Percentiles rank a stretch among this genome's conserved stretches.
phyloP scores from a whole-genome alignment of 306 rosid species.

The Fragaria nilgerrensis region DNA sequence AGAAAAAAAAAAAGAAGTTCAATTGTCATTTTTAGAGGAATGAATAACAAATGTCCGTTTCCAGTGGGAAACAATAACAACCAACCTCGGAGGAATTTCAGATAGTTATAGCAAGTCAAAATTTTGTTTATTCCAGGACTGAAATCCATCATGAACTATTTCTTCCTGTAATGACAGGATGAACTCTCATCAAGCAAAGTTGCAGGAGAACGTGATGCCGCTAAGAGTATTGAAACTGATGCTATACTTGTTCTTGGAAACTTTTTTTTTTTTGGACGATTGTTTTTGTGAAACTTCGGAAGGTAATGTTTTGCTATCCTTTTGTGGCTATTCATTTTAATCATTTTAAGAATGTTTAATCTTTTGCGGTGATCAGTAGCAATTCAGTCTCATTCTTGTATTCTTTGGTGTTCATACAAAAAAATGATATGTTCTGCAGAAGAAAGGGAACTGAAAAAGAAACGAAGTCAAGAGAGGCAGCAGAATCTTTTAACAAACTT shows the following conservation, averaged over 20 bases:
- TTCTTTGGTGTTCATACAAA: slow-evolving; percentile 5
- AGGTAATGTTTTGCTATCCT: slow-evolving; percentile 34
- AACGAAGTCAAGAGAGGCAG: slow-evolving; percentile 47
- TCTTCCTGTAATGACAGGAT: slow-evolving; percentile 51
- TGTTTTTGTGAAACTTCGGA: slow-evolving; percentile 56
- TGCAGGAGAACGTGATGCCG: slow-evolving; percentile 40
- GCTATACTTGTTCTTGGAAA: slow-evolving; percentile 53
- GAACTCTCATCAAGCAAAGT: slow-evolving; percentile 54
- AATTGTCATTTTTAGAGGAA: no score
- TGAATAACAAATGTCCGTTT: slow-evolving; percentile 34
- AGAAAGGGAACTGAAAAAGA: slow-evolving; percentile 51
- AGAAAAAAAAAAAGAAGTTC: no score
- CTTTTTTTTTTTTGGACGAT: slow-evolving; percentile 17
- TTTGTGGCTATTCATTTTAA: slow-evolving; percentile 1
- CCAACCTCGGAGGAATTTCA: slow-evolving; percentile 63
- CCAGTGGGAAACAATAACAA: slow-evolving; percentile 85
- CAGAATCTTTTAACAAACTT: slow-evolving; percentile 34
- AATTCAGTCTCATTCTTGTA: slow-evolving; percentile 10
- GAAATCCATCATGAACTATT: neutral
- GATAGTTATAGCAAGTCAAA: slow-evolving; percentile 50
- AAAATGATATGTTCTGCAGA: slow-evolving; percentile 38
- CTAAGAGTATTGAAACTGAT: slow-evolving; percentile 52
- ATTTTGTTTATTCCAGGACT: slow-evolving; percentile 8
- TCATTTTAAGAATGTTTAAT: neutral
- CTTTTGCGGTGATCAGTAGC: neutral